Evolutionary conservation across 441 rosid species (phyloP).

Genomic region (Mallotus japonicus): DNA sequence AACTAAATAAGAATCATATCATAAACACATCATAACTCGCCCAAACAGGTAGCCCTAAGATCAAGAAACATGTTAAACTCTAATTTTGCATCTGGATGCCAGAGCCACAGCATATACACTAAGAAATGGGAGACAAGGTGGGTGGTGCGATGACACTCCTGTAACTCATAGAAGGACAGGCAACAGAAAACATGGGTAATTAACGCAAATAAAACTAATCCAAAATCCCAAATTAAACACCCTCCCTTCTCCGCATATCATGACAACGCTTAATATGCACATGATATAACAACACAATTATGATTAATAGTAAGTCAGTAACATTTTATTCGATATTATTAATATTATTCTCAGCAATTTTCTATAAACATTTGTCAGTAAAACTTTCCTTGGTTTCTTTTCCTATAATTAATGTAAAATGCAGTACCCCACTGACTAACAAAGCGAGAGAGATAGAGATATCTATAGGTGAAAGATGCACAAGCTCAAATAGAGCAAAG

Average conservation of each 20-base stretch:
- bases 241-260: not conserved
- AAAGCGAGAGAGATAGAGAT: not conserved
- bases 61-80: slow-evolving; percentile 5
- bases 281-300: not conserved
- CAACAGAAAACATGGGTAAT: too few species aligned
- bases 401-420: not conserved
- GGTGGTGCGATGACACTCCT: not conserved
- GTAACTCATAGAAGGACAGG: not conserved
- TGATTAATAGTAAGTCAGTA: too few species aligned
- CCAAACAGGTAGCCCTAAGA: not conserved
- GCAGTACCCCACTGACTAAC: too few species aligned
- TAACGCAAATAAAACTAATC: not conserved
- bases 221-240: not conserved
- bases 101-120: not conserved
- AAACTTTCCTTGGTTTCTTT: not conserved
- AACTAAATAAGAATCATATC: not conserved
- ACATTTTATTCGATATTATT: too few species aligned
- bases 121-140: slow-evolving; percentile 1
- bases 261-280: not conserved
- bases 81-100: not conserved
- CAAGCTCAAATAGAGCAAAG: slow-evolving; percentile 4
- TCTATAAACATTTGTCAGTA: too few species aligned
- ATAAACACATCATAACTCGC: not conserved
- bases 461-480: not conserved
- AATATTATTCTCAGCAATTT: too few species aligned